A percentile compares a stretch with the other conserved stretches of the same genome.
Evolutionary conservation across 106 monocot species (phyloP).

Genomic region (Cymbidium sinense): DNA sequence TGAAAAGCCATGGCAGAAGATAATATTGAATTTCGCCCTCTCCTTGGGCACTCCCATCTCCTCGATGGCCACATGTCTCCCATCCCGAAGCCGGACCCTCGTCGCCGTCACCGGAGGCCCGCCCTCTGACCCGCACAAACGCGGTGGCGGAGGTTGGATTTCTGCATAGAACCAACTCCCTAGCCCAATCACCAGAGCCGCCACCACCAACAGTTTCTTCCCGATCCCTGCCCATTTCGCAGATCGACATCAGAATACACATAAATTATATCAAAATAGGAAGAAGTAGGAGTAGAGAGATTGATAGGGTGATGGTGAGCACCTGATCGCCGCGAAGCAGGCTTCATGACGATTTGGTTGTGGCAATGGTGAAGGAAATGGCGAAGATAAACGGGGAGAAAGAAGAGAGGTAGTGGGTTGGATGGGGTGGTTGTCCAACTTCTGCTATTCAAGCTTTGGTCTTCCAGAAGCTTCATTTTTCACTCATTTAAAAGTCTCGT

Average conservation of each 20-base stretch:
- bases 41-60: conserved; percentile 52
- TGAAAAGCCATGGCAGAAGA: conserved; percentile 52
- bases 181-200: conserved; percentile 20
- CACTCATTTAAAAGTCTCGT: no score
- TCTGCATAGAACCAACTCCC: conserved; percentile 31
- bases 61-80: conserved; percentile 43
- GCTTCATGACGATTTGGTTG: neutral
- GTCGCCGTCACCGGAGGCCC: conserved; percentile 55
- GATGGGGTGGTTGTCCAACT: neutral
- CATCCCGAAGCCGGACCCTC: conserved; percentile 48
- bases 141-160: conserved; percentile 28
- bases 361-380: neutral
- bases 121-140: conserved; percentile 35
- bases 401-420: neutral
- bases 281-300: neutral
- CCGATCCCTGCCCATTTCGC: neutral
- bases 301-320: neutral
- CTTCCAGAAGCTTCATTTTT: no score
- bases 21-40: conserved; percentile 41
- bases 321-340: neutral
- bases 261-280: neutral
- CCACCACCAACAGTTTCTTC: neutral
- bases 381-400: neutral
- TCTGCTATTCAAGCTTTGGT: no score
- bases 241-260: neutral